Conservation (phyloP, 768 basidiomycete genomes). For the Cyathus striatus region DNA sequence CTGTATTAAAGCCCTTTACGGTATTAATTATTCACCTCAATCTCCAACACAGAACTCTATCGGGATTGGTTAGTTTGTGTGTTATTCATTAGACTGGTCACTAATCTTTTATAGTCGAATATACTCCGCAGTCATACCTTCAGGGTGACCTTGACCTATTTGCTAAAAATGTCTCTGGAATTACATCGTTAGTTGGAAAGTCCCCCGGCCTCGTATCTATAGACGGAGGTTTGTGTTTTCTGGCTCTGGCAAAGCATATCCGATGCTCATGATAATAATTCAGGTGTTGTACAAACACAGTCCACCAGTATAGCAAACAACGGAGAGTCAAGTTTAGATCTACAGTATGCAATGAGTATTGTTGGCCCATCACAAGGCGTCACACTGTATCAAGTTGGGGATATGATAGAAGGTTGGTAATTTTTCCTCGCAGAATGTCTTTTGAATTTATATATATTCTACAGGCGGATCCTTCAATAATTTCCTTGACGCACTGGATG, state of each 20-base stretch:
- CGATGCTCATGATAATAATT: no score
- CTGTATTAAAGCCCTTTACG: conserved; percentile 35
- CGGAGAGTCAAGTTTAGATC: conserved; percentile 49
- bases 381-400: conserved; percentile 37
- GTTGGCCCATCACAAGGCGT: conserved; percentile 25
- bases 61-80: conserved; percentile 30
- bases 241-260: no score
- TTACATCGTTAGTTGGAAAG: conserved; percentile 19
- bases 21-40: conserved; percentile 23
- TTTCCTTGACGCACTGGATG: conserved; percentile 38
- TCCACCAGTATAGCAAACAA: conserved; percentile 33
- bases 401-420: conserved; percentile 26
- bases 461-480: conserved; percentile 39
- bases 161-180: conserved; percentile 25
- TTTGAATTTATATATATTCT: no score
- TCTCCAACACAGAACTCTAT: conserved; percentile 25
- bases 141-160: conserved; percentile 45
- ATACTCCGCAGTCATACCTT: conserved; percentile 41
- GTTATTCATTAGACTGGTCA: no score
- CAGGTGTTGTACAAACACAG: conserved; percentile 34
- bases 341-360: conserved; percentile 48
- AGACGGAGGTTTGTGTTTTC: conserved; percentile 24
- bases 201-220: conserved; percentile 25
- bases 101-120: conserved; percentile 46
- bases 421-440: no score